A percentile compares a stretch with the other conserved stretches of the same genome.
These are phyloP conservation scores for Ulota crispa DNA, from an alignment of 225 moss, liverwort and hornwort genomes.

Conservation along the genomic window DNA sequence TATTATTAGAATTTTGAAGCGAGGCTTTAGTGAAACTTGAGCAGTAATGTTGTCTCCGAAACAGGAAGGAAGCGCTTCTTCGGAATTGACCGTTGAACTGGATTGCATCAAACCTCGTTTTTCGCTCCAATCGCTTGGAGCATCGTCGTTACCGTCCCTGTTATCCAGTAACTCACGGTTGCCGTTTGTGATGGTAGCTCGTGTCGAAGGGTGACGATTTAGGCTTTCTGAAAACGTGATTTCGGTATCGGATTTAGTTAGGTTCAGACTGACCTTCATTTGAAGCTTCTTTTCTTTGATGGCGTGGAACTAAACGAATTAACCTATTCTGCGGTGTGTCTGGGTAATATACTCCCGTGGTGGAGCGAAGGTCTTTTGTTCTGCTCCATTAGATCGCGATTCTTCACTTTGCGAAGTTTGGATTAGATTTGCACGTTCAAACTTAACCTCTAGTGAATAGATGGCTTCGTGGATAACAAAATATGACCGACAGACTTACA, in stretches of 20 bases:
- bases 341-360: neutral
- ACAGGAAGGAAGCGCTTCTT: neutral
- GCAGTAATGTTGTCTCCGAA: neutral
- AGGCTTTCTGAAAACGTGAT: neutral
- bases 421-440: neutral
- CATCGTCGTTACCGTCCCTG: neutral
- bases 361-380: neutral
- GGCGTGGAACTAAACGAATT: neutral
- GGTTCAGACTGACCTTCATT: neutral
- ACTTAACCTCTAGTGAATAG: neutral
- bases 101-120: neutral
- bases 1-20: neutral
- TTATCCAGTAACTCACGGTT: neutral
- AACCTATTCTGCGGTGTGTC: neutral
- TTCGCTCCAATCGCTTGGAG: too few relatives aligned
- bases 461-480: neutral
- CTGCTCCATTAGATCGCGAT: neutral
- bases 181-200: neutral
- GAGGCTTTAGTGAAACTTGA: slow-evolving; percentile 4
- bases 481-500: neutral
- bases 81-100: neutral
- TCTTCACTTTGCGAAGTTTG: neutral
- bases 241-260: neutral
- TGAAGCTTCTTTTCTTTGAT: neutral
- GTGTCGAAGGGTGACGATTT: neutral